Base-by-base conservation (phyloP, 805 yeast genomes). In the Cyberlindnera bimundalis region DNA sequence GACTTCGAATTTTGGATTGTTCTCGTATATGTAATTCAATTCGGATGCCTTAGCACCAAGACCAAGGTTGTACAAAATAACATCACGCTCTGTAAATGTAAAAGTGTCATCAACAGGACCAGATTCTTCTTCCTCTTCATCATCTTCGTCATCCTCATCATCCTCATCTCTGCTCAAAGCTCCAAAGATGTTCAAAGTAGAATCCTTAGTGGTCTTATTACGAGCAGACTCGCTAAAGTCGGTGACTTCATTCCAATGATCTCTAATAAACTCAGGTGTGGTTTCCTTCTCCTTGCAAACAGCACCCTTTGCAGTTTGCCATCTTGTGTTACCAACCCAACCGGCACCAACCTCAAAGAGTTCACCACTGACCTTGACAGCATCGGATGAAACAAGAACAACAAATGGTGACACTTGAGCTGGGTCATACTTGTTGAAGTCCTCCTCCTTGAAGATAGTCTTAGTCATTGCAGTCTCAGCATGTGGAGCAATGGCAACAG, bases 381-480 rank as follows among this genome's bases (percentile, higher is more conserved):
- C 74, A 35, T 85, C 90, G 43, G 89, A 76, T n/a, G 87, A 74
- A 48, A 90, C 74, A 53, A 83, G 72, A 14, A 88, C 87, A 51
- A 88, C 78, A 48, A 90, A 71, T 43, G 99, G 99, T 1, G 97
- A 93, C 35, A 91, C 96, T 62, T 79, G 87, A 38, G 81, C 77
- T 6, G 97, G 90, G 54, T 86, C 87, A 65, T 82, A 88, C 53
- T 81, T 78, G 66, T 87, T 86, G 53, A 82, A 76, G 64, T 91
- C 95, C 46, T 78, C 79, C 35, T 81, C 82, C 35, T 79, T 76
- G 67, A 91, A 85, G 35, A 91, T 81, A 6, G 96, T 84, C 57
- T 78, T 76, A 21, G 99, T 91, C 99, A 91, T 91, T 43, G 95
- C 90, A 32, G 99, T 91, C 59, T 91, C 97, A 21, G 98, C 98